Conservation (phyloP, 352 stramenopile genomes). For the Phytophthora quininea region DNA sequence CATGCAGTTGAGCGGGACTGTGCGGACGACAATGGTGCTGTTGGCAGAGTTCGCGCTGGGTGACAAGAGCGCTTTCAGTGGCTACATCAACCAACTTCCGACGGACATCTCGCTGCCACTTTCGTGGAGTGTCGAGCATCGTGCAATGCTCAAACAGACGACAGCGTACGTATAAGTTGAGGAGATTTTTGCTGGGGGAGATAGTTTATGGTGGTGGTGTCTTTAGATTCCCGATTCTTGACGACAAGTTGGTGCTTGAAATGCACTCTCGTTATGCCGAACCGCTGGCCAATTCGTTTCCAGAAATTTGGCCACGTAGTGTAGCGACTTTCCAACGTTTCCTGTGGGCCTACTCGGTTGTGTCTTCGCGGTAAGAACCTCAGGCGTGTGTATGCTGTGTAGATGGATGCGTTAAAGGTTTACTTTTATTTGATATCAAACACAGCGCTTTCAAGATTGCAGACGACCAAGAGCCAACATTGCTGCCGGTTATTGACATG, state of each 20-base stretch:
- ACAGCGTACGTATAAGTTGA: constrained; percentile 38
- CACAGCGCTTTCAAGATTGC: constrained; percentile 52
- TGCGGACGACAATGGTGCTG: constrained; percentile 53
- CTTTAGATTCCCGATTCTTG: constrained; percentile 51
- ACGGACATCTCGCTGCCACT: constrained; percentile 53
- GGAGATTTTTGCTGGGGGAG: background rate
- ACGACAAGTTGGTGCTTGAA: constrained; percentile 60
- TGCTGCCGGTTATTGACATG: constrained; percentile 83
- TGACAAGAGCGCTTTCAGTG: constrained; percentile 47
- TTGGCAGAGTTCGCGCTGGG: constrained; percentile 46
- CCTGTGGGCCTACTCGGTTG: constrained; percentile 68
- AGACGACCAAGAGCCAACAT: constrained; percentile 48
- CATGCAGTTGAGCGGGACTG: constrained; percentile 50
- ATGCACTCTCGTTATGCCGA: constrained; percentile 46
- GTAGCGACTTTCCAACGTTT: constrained; percentile 51
- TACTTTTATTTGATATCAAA: too few relatives aligned
- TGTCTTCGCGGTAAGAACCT: constrained; percentile 61
- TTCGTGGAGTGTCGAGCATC: constrained; percentile 37
- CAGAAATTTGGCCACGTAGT: constrained; percentile 44
- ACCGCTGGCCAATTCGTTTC: constrained; percentile 44
- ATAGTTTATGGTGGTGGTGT: background rate
- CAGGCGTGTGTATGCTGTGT: too few relatives aligned
- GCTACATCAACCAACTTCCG: constrained; percentile 71
- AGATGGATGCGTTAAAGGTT: too few relatives aligned
- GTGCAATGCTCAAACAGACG: constrained; percentile 50